A percentile compares a stretch with the other conserved stretches of the same genome.
Evolutionary conservation across 148 eudicot genomes (phyloP).

Genomic region (Vaccinium vitisidaea): DNA sequence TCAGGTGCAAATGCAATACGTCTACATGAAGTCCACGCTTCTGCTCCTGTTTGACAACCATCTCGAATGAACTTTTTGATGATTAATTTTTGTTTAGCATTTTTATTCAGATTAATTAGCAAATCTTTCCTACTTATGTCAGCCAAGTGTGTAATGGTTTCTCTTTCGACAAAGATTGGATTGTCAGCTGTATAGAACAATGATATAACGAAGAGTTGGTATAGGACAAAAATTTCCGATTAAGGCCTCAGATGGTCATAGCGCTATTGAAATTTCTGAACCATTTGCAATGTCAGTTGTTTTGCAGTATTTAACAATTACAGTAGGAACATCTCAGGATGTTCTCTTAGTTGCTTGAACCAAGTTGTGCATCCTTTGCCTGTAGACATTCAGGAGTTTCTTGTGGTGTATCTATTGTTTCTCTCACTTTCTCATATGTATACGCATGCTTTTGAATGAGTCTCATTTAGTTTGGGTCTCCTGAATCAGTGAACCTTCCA

Average conservation of each 20-base stretch:
- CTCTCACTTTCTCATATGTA: neutral
- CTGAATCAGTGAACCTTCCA: constrained; percentile 2
- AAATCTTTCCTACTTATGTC: neutral
- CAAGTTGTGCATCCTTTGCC: neutral
- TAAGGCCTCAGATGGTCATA: neutral
- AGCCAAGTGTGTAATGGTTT: neutral
- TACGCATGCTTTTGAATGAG: neutral
- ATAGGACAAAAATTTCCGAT: neutral
- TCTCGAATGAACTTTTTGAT: neutral
- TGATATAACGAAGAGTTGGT: neutral
- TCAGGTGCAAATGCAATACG: neutral
- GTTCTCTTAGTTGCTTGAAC: neutral
- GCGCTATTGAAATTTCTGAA: neutral
- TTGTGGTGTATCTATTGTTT: neutral
- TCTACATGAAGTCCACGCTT: neutral
- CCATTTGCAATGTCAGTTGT: neutral
- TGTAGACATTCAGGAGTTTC: neutral
- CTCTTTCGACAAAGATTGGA: neutral
- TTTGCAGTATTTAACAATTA: neutral
- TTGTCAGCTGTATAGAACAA: neutral
- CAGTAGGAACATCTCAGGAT: neutral
- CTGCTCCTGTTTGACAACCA: neutral
- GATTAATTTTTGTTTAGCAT: neutral
- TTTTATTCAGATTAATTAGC: neutral
- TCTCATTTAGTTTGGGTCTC: neutral